These are phyloP conservation scores for Ustilago bromivora DNA, from an alignment of 1,284 basidiomycete genomes.

Conservation along the genomic window DNA sequence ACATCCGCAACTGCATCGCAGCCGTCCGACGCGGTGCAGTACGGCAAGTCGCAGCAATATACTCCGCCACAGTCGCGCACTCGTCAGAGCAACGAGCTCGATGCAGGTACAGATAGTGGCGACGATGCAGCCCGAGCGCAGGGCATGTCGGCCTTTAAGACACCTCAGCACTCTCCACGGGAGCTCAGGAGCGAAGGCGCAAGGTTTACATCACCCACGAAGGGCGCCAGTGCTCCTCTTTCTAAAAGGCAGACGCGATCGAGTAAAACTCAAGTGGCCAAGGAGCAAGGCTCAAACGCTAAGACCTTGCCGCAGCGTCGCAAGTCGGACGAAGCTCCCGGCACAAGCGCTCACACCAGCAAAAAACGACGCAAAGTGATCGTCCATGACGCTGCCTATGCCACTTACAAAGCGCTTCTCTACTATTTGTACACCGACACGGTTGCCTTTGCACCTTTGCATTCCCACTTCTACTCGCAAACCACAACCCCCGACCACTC, in stretches of 20 bases:
- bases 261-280: not conserved
- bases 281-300: not conserved
- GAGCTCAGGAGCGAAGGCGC: constrained; percentile 15
- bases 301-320: constrained; percentile 21
- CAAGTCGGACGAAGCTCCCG: constrained; percentile 11
- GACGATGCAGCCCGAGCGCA: constrained; percentile 29
- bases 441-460: constrained; percentile 84
- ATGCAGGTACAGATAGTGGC: constrained; percentile 38
- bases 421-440: constrained; percentile 89
- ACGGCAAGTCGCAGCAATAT: constrained; percentile 23
- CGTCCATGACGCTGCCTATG: constrained; percentile 82
- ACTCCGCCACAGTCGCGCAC: constrained; percentile 38
- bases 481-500: constrained; percentile 6
- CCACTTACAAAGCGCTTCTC: constrained; percentile 83
- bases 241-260: constrained; percentile 7
- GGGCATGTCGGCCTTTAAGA: constrained; percentile 49
- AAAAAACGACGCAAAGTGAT: constrained; percentile 67
- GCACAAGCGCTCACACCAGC: constrained; percentile 9
- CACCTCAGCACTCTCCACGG: constrained; percentile 41
- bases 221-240: not conserved
- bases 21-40: not conserved
- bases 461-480: constrained; percentile 73
- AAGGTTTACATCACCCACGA: constrained; percentile 9
- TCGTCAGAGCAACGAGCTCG: constrained; percentile 35
- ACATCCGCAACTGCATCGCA: not conserved